A percentile compares a stretch with the other conserved stretches of the same genome.
phyloP scores from a whole-genome alignment of 306 rosid species.

The Elaeagnus macrophylla region DNA sequence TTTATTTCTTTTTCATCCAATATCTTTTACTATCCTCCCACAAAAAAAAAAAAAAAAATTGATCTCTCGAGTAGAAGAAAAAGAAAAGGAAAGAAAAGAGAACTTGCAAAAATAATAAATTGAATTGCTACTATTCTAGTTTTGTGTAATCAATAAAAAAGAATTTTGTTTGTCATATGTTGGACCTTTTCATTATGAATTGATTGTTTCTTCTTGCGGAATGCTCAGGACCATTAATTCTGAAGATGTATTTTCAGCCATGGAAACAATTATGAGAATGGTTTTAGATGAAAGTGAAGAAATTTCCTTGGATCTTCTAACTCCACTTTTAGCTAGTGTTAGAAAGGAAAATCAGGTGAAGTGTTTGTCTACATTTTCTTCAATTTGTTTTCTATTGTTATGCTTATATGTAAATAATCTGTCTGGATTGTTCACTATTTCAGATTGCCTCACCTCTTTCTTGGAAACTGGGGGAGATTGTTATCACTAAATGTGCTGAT shows the following conservation, averaged over 20 bases:
- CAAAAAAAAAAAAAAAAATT: too few species aligned
- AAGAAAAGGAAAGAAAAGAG: too few species aligned
- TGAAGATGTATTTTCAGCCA: slow-evolving; percentile 29
- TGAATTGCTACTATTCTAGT: too few species aligned
- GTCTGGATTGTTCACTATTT: slow-evolving; percentile 21
- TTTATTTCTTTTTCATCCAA: too few species aligned
- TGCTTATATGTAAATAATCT: background rate
- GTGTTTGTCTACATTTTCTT: slow-evolving; percentile 6
- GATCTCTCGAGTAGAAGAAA: too few species aligned
- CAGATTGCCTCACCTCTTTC: slow-evolving; percentile 49
- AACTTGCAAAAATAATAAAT: too few species aligned
- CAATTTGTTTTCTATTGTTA: slow-evolving; percentile 9
- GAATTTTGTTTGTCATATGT: too few species aligned
- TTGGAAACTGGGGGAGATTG: slow-evolving; percentile 59
- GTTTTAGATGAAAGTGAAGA: slow-evolving; percentile 60
- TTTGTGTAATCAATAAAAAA: too few species aligned
- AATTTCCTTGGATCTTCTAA: slow-evolving; percentile 48
- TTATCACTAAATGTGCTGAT: slow-evolving; percentile 48
- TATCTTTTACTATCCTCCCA: too few species aligned
- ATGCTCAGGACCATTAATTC: slow-evolving; percentile 55
- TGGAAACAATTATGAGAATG: slow-evolving; percentile 59
- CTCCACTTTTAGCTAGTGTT: slow-evolving; percentile 48
- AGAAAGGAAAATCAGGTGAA: slow-evolving; percentile 56
- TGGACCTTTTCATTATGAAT: slow-evolving; percentile 9
- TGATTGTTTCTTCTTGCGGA: slow-evolving; percentile 25